These are phyloP conservation scores for Gaultheria prostrata DNA, from an alignment of 148 eudicot genomes.

Conservation along the genomic window DNA sequence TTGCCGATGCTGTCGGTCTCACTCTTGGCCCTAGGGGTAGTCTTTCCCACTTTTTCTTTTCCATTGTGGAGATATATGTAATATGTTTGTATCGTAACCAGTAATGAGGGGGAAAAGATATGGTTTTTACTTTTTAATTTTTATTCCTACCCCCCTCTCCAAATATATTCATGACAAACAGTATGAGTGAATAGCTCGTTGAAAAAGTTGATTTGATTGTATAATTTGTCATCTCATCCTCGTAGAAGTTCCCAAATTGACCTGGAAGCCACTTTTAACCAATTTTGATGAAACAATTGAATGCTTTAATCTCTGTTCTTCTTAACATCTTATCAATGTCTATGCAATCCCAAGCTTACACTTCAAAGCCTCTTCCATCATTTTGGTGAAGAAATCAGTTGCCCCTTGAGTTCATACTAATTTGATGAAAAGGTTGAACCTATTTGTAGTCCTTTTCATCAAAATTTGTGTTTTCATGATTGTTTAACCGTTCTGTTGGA, in stretches of 20 bases:
- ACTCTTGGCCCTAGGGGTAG: conserved; percentile 99
- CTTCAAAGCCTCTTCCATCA: background rate
- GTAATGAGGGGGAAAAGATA: background rate
- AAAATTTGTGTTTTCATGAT: background rate
- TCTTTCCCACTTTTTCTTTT: background rate
- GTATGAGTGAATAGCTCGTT: background rate
- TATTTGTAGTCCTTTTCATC: background rate
- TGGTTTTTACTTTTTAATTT: background rate
- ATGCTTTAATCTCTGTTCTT: background rate
- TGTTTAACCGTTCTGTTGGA: background rate
- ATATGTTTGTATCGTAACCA: background rate
- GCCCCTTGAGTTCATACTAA: background rate
- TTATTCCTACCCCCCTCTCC: background rate
- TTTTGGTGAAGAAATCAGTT: background rate
- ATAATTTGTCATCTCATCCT: background rate
- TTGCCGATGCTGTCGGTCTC: conserved; percentile 84
- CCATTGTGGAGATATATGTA: background rate
- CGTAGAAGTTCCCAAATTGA: background rate
- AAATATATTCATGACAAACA: background rate
- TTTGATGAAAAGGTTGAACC: background rate
- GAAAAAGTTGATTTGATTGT: background rate
- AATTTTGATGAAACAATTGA: background rate
- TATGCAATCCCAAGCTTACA: background rate
- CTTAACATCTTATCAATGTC: background rate
- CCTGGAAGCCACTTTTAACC: background rate